These are phyloP conservation scores for Symbiodinium pilosum DNA, from an alignment of 73 alveolate genomes.

Conservation along the genomic window DNA sequence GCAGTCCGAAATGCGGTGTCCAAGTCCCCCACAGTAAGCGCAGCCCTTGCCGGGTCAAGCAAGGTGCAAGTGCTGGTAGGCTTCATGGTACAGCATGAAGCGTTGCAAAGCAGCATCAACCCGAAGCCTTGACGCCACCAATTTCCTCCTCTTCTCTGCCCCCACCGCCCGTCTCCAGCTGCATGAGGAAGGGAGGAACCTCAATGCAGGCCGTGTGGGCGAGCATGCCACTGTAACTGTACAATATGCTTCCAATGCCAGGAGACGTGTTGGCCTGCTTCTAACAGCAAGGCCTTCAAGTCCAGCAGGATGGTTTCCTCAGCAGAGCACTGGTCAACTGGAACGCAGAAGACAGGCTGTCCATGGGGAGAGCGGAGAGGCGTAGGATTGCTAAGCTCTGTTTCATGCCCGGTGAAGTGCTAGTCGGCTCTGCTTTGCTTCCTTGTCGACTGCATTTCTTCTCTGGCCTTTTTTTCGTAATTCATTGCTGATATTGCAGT, in stretches of 20 bases:
- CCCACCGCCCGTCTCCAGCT: conserved; percentile 53
- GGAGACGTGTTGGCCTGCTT: conserved; percentile 92
- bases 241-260: neutral
- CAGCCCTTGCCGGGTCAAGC: conserved; percentile 56
- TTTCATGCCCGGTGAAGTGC: neutral
- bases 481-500: no score
- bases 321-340: neutral
- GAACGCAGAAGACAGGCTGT: neutral
- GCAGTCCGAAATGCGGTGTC: conserved; percentile 95
- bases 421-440: no score
- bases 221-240: neutral
- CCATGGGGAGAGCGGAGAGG: neutral
- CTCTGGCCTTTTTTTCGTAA: no score
- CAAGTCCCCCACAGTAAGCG: conserved; percentile 96
- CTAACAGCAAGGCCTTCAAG: conserved; percentile 95
- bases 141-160: conserved; percentile 70
- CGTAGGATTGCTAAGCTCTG: neutral
- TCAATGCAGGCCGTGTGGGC: neutral
- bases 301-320: conserved; percentile 95
- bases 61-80: neutral
- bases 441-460: no score
- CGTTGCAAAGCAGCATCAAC: no score
- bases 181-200: conserved; percentile 95
- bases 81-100: neutral
- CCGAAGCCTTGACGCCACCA: conserved; percentile 84